Evolutionary conservation across 345 rosid species (phyloP), one percentile per base, ranked within the genome.

Genomic region (Populus simonii): DNA sequence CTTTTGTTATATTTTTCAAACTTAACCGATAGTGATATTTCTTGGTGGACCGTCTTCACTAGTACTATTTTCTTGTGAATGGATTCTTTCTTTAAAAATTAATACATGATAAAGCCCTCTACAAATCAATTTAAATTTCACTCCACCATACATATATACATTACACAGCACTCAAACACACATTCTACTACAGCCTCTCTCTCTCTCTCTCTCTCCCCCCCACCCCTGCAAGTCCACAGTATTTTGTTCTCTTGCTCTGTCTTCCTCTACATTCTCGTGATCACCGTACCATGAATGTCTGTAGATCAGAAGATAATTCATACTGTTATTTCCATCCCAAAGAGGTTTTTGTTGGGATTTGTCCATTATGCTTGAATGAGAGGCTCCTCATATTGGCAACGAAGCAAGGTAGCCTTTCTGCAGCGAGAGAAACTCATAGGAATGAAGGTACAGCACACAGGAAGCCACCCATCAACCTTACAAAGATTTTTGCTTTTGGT

Each of bases 321-420:
- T 82, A 72, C 63, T 96, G 99, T 81, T 92, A 85, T 80, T 92
- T 91, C 86, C 99, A 96, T 81, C 97, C 96, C 39, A 88, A 84
- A 67, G 89, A 87, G 79, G 81, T 73, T 11, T 62, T 85, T 33
- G 80, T 92, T 35, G 99, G 99, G 25, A 91, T 96, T 33, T 96
- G 99, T 72, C 85, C 96, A 33, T 80, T 88, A 10, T 96, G 99
- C 85, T 72, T 96, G 72, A 89, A 89, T 57, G 98, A 96, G 80
- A 92, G 94, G 89, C 99, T 96, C 72, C 81, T 93, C 13, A 61
- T 93, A 74, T 85, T 96, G 80, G 94, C 94, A 70, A 84, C 96
- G 74, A 90, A 88, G 80, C 96, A 90, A 81, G 82, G 86, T 57
- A 72, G 69, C 66, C 74, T 73, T 53, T 51, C 91, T 76, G 84